Base-by-base conservation (phyloP, 148 eudicot genomes). In the Hydrangea macrophylla region DNA sequence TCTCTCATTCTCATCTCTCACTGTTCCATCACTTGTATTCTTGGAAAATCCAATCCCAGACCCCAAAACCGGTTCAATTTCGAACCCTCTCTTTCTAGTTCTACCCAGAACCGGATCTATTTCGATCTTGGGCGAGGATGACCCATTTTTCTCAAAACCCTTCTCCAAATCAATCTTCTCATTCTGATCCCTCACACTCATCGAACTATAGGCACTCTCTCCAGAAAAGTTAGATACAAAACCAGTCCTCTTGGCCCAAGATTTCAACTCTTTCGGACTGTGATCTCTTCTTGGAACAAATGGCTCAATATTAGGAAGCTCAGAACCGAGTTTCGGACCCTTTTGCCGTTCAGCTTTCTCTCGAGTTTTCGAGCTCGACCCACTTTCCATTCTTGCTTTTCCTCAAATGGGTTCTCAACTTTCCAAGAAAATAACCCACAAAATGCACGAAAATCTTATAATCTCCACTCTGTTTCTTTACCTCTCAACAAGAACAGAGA, bases 161-260 rank as follows among this genome's bases (percentile, higher is more conserved):
- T 69, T 83, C 71, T 85, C 97, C 76, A 80, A 75, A 86, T 82
- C 88, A 77, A 67, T 9, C 70, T 73, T 65, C 10, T 73, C 74
- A 66, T 51, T 80, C 57, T 75, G 39, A 50, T 32, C 69, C 71
- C 71, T 75, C 35, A 74, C 79, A 75, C 80, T 77, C 35, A 67
- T 72, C n/a, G n/a, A 55, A 70, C 77, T 65, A 53, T 68, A 65
- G 57, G 68, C 78, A 70, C 83, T 70, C 71, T 92, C 96, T 36
- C 84, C 87, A 37, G 98, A 90, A 36, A 90, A 81, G 31, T 73
- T 69, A 23, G 98, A 93, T 44, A 90, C 96, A 75, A 93, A 93
- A 50, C 98, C 98, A 62, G 98, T 93, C 70, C 84, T 85, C 74
- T 93, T 93, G 27, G 98, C 98, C 98, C 98, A 90, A 83, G 96